Evolutionary conservation across 257 asterid genomes (phyloP), one percentile per base, ranked within the genome.

Genomic region (Jasminum sambac): DNA sequence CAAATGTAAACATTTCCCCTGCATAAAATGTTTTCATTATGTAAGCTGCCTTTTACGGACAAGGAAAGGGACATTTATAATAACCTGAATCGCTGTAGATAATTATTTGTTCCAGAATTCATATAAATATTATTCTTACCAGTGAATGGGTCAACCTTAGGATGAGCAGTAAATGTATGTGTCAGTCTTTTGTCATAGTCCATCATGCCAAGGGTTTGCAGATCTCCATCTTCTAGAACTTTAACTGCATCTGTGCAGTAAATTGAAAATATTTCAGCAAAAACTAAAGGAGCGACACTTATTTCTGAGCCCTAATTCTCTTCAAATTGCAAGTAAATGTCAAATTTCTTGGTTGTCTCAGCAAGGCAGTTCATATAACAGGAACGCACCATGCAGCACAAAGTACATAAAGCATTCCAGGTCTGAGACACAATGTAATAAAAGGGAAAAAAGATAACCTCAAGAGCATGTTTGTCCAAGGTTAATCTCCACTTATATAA

Each of bases 1-100:
- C 99, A 66, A 94, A 94, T 76, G 96, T 85, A 78, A 94, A 94
- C 96, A 94, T 86, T 80, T 94, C 99, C 64, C 96, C 99, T 94
- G 96, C 79, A 77, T 43, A 66, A 37, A 70, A 73, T 72, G 24
- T 62, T 72, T 64, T 69, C 30, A 64, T 64, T 81, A 58, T 78
- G n/a, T 38, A 64, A 48, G 13, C 24, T 11, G 40, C 41, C 17
- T 52, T 48, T 16, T 11, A 16, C 24, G 24, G 14, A 24, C 43
- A 66, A 57, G 24, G 17, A 44, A 19, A 14, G 21, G 21, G n/a
- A 16, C 3, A 21, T 52, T n/a, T 52, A 8, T 37, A 16, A 70
- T 39, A 2, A 11, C 24, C 43, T 26, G 58, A 44, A 50, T 41
- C 14, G 11, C 3, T 40, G 17, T 0, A 48, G 34, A 1, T 55